Conservation (phyloP, 1,284 basidiomycete species). For the Kwoniella shivajii region DNA sequence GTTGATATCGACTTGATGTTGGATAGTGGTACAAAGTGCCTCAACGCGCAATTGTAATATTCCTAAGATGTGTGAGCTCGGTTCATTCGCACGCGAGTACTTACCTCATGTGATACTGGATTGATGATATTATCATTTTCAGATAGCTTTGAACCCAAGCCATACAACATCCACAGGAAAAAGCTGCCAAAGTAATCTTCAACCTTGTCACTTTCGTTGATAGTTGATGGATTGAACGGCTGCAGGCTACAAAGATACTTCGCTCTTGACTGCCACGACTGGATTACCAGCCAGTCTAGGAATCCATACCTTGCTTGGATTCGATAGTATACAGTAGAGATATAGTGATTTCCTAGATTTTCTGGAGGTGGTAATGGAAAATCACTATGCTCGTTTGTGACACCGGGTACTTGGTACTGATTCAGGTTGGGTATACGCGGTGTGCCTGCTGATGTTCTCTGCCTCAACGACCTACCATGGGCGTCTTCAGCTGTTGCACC, state of each 20-base stretch:
- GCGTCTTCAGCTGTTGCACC: background rate
- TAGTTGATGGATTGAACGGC: background rate
- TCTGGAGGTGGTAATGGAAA: slow-evolving; percentile 7
- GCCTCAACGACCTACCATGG: background rate
- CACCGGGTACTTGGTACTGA: too few species aligned
- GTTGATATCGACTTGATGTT: slow-evolving; percentile 4
- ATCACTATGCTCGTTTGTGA: background rate
- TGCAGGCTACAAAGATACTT: slow-evolving; percentile 1
- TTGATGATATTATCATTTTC: slow-evolving; percentile 1
- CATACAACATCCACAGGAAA: slow-evolving; percentile 16
- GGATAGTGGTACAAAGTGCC: slow-evolving; percentile 5
- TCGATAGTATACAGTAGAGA: slow-evolving; percentile 12
- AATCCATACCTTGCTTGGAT: slow-evolving; percentile 15
- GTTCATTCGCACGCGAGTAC: background rate
- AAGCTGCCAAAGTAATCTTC: slow-evolving; percentile 9
- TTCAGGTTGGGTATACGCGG: background rate
- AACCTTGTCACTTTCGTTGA: background rate
- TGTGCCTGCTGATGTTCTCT: background rate
- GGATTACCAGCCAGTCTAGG: slow-evolving; percentile 11
- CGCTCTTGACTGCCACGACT: slow-evolving; percentile 4
- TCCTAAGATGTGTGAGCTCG: background rate
- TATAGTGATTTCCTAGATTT: slow-evolving; percentile 10
- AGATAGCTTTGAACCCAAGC: slow-evolving; percentile 10
- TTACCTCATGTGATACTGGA: slow-evolving; percentile 6
- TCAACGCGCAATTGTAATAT: slow-evolving; percentile 5